phyloP scores from a whole-genome alignment of 768 basidiomycete species.

The Suillus subaureus region DNA sequence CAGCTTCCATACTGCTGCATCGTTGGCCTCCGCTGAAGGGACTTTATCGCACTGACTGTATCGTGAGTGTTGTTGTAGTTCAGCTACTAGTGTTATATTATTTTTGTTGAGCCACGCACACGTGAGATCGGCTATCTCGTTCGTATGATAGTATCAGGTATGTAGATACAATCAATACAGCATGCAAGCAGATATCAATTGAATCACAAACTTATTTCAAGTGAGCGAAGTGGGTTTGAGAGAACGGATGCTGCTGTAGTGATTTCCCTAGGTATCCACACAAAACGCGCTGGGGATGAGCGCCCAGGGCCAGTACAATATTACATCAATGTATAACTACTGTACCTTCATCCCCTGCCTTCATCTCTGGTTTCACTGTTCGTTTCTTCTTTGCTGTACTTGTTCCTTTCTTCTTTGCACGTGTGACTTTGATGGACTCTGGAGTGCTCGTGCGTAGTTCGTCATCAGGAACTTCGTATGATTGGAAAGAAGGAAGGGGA shows the following conservation, averaged over 20 bases:
- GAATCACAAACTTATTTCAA: not conserved
- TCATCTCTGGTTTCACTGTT: slow-evolving; percentile 35
- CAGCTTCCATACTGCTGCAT: no score
- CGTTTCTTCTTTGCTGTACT: slow-evolving; percentile 68
- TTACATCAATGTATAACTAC: not conserved
- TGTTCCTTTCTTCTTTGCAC: slow-evolving; percentile 63
- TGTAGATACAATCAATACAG: not conserved
- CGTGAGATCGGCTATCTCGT: no score
- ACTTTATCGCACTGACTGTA: no score
- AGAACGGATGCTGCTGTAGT: not conserved
- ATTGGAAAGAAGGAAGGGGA: slow-evolving; percentile 44
- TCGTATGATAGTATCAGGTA: not conserved
- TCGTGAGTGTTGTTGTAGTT: no score
- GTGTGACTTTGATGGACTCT: slow-evolving; percentile 75
- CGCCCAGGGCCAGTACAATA: not conserved
- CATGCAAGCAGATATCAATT: not conserved
- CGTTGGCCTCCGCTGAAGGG: no score
- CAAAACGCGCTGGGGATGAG: not conserved
- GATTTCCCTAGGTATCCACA: not conserved
- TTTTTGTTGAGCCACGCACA: no score
- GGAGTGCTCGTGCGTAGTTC: slow-evolving; percentile 55
- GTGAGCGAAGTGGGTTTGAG: not conserved
- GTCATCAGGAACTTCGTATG: slow-evolving; percentile 53
- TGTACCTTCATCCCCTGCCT: not conserved
- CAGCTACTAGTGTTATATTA: no score